A percentile compares a stretch with the other conserved stretches of the same genome.
Conservation (phyloP, 331 rosid species). For the Cucumis variabilis region DNA sequence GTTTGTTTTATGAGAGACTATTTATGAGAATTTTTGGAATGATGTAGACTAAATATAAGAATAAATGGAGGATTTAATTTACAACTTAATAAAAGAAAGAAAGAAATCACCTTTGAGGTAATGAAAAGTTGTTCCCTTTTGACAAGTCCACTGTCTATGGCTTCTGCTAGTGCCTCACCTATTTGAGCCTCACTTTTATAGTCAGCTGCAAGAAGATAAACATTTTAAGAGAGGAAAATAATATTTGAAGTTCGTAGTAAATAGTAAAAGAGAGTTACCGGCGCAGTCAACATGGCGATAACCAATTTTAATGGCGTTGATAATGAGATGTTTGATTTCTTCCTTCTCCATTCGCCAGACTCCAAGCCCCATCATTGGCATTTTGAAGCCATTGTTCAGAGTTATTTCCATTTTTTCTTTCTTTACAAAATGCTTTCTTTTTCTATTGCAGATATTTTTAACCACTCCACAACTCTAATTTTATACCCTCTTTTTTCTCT, state of each 20-base stretch:
- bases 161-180: slow-evolving; percentile 87
- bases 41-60: too few species aligned
- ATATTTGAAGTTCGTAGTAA: too few species aligned
- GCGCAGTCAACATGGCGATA: slow-evolving; percentile 95
- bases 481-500: too few species aligned
- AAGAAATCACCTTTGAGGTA: slow-evolving; percentile 68
- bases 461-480: too few species aligned
- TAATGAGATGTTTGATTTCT: slow-evolving; percentile 58
- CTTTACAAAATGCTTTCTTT: too few species aligned
- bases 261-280: slow-evolving; percentile 43
- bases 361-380: slow-evolving; percentile 76
- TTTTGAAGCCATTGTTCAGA: slow-evolving; percentile 70
- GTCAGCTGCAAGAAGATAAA: slow-evolving; percentile 54
- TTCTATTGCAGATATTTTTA: too few species aligned
- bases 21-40: too few species aligned
- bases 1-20: too few species aligned
- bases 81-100: too few species aligned
- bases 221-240: too few species aligned
- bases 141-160: slow-evolving; percentile 66
- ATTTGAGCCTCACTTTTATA: slow-evolving; percentile 85
- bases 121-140: slow-evolving; percentile 90
- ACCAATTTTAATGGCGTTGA: slow-evolving; percentile 72
- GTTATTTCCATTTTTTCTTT: background rate
- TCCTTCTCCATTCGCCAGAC: slow-evolving; percentile 83
- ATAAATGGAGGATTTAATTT: too few species aligned